Conservation (phyloP, 768 basidiomycete species). For the Termitomyces sp. region DNA sequence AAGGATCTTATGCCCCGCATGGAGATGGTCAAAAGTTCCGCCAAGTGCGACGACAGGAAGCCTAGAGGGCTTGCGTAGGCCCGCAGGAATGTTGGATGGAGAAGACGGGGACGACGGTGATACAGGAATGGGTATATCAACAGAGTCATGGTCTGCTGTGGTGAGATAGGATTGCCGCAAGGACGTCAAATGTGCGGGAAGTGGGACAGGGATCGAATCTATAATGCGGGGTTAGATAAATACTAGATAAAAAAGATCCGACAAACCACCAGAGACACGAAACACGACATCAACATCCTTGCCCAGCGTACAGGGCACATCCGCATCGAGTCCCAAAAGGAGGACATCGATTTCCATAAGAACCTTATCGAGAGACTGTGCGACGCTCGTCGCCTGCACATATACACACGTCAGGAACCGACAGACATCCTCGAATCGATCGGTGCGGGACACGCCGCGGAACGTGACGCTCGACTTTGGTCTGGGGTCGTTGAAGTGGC, state of each 20-base stretch:
- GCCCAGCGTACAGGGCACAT: conserved; percentile 38
- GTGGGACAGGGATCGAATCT: conserved; percentile 38
- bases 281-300: conserved; percentile 44
- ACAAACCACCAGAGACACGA: conserved; percentile 44
- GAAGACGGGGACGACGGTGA: conserved; percentile 1
- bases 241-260: background rate
- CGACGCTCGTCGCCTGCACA: conserved; percentile 77
- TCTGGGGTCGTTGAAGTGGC: conserved; percentile 44
- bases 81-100: background rate
- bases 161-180: conserved; percentile 36
- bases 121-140: background rate
- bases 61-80: conserved; percentile 18
- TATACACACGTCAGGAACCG: conserved; percentile 79
- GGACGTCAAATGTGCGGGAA: conserved; percentile 39
- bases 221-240: background rate
- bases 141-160: conserved; percentile 18
- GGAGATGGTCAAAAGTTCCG: conserved; percentile 97
- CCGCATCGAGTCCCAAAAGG: conserved; percentile 53
- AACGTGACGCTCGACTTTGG: conserved; percentile 14
- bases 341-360: conserved; percentile 78
- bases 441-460: conserved; percentile 33
- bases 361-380: conserved; percentile 62
- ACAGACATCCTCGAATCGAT: conserved; percentile 67
- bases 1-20: conserved; percentile 95
- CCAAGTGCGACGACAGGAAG: conserved; percentile 82